A percentile compares a stretch with the other conserved stretches of the same genome.
phyloP scores from a whole-genome alignment of 805 yeast genomes.

The Metahyphopichia silvanorum region DNA sequence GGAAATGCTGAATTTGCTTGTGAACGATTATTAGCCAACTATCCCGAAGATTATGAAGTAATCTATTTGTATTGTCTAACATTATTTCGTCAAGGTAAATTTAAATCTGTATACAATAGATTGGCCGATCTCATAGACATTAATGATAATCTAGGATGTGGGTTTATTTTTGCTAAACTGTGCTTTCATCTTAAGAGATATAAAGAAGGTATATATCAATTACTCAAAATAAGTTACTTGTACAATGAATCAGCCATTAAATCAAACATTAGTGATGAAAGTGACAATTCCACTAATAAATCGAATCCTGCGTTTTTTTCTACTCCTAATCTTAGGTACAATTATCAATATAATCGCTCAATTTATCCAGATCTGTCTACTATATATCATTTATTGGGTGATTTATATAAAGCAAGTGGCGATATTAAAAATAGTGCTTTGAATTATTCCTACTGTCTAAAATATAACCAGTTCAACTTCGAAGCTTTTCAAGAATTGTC shows the following conservation, averaged over 20 bases:
- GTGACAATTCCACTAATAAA: background rate
- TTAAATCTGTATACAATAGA: constrained; percentile 57
- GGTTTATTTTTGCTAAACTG: constrained; percentile 69
- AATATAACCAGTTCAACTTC: constrained; percentile 76
- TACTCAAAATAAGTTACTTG: constrained; percentile 25
- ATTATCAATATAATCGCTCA: constrained; percentile 38
- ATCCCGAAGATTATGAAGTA: constrained; percentile 54
- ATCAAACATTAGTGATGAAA: background rate
- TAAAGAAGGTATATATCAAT: constrained; percentile 58
- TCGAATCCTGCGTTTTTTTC: constrained; percentile 10
- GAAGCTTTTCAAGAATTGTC: constrained; percentile 81
- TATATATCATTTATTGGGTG: constrained; percentile 66
- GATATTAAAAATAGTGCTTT: constrained; percentile 64
- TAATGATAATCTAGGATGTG: constrained; percentile 67
- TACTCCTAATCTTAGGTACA: constrained; percentile 16
- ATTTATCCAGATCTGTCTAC: constrained; percentile 68
- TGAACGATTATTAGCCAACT: constrained; percentile 71
- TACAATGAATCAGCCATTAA: constrained; percentile 21
- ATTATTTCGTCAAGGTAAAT: constrained; percentile 54
- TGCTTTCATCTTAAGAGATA: constrained; percentile 53
- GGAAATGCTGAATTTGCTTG: constrained; percentile 83
- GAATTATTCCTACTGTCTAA: constrained; percentile 66
- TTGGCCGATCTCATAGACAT: constrained; percentile 32
- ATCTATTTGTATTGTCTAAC: constrained; percentile 69
- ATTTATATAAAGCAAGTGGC: constrained; percentile 55